Evolutionary conservation across 2,329 filamentous ascomycete species (phyloP).

Genomic region (Alternaria ethzedia): DNA sequence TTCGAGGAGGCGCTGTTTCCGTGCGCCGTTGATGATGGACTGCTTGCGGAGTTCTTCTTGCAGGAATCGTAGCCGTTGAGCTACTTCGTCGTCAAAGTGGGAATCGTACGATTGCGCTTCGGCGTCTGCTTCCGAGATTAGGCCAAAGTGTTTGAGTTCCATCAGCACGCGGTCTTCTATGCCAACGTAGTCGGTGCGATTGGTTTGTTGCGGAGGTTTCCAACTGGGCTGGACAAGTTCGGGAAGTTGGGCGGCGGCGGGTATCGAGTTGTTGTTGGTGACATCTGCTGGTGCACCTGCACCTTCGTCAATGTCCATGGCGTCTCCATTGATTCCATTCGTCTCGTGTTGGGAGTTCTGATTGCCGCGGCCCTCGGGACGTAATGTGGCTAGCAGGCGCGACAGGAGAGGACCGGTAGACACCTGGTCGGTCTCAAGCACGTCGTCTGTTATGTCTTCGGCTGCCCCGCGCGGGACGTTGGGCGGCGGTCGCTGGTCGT

Average conservation of each 20-base stretch:
- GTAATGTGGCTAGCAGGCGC: slow-evolving; percentile 78
- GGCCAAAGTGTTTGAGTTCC: slow-evolving; percentile 88
- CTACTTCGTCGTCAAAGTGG: slow-evolving; percentile 92
- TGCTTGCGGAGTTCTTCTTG: slow-evolving; percentile 83
- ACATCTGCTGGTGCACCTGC: slow-evolving; percentile 38
- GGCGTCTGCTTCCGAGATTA: slow-evolving; percentile 76
- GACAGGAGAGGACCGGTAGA: slow-evolving; percentile 87
- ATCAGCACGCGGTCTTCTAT: slow-evolving; percentile 91
- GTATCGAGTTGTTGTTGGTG: slow-evolving; percentile 51
- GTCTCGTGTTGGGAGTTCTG: slow-evolving; percentile 60
- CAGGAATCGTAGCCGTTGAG: slow-evolving; percentile 83
- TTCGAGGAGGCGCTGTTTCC: slow-evolving; percentile 85
- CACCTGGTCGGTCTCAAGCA: slow-evolving; percentile 86
- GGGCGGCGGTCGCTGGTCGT: slow-evolving; percentile 71
- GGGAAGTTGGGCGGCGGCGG: slow-evolving; percentile 79
- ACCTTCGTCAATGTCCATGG: slow-evolving; percentile 56
- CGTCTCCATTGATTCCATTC: slow-evolving; percentile 60
- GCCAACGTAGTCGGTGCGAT: slow-evolving; percentile 80
- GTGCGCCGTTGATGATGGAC: slow-evolving; percentile 85
- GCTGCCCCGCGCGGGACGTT: slow-evolving; percentile 87
- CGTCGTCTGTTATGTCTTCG: slow-evolving; percentile 83
- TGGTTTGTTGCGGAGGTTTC: slow-evolving; percentile 74
- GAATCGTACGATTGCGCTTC: slow-evolving; percentile 79
- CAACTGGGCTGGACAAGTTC: slow-evolving; percentile 78
- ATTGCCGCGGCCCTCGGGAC: slow-evolving; percentile 73